Conservation (phyloP, 306 rosid genomes). For the Argentina anserina region DNA sequence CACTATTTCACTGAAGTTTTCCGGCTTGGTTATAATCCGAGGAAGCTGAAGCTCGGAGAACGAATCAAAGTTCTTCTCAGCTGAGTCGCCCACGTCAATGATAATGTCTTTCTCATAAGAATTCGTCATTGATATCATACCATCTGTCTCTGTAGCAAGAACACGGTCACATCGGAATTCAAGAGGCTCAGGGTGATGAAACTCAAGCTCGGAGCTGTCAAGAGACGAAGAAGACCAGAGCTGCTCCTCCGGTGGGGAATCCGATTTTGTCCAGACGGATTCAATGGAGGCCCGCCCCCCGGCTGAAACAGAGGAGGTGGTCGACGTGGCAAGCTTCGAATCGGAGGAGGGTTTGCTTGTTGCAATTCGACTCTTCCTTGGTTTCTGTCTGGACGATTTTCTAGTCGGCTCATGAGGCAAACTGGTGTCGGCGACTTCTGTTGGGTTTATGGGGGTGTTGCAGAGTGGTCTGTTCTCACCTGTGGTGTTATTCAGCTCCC, state of each 20-base stretch:
- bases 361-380: slow-evolving; percentile 25
- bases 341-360: slow-evolving; percentile 25
- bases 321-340: slow-evolving; percentile 26
- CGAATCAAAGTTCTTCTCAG: slow-evolving; percentile 32
- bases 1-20: slow-evolving; percentile 29
- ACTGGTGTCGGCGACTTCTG: slow-evolving; percentile 18
- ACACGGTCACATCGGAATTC: slow-evolving; percentile 66
- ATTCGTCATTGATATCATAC: slow-evolving; percentile 18
- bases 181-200: slow-evolving; percentile 2
- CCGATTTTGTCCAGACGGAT: slow-evolving; percentile 51
- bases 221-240: slow-evolving; percentile 29
- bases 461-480: slow-evolving; percentile 15
- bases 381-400: slow-evolving; percentile 53
- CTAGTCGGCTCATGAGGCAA: slow-evolving; percentile 37
- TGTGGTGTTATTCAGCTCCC: slow-evolving; percentile 41
- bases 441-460: slow-evolving; percentile 33
- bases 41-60: slow-evolving; percentile 51
- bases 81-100: slow-evolving; percentile 50
- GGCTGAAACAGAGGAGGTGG: slow-evolving; percentile 36
- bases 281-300: slow-evolving; percentile 45
- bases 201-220: slow-evolving; percentile 41
- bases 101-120: slow-evolving; percentile 46
- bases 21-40: slow-evolving; percentile 66
- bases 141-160: slow-evolving; percentile 45
- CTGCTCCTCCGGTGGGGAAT: slow-evolving; percentile 36